Evolutionary conservation across 257 asterid genomes (phyloP), one percentile per base, ranked within the genome.

Genomic region (Plantago elongata): DNA sequence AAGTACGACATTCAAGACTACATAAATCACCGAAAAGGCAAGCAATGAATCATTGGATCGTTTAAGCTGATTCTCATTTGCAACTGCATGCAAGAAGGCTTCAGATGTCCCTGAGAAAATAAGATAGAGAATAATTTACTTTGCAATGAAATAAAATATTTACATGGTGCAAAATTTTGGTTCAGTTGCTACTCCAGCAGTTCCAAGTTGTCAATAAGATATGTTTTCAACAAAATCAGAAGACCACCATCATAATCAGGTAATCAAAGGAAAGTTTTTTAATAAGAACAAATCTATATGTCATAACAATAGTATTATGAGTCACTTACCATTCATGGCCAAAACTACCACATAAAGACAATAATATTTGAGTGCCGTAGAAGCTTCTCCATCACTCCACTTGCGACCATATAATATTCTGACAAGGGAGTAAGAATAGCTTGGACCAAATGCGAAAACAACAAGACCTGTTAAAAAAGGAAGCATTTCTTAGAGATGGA

Each of bases 331-430:
- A 70, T 93, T 93, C 99, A 89, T 83, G 52, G 99, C 99, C 73
- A 92, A 70, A 45, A 79, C 76, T 58, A 89, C 81, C 63, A 93
- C 96, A 61, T 93, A 93, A 45, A 93, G 77, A 78, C 92, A 81
- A 70, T 87, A 93, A 72, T 71, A 93, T 66, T 72, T 86, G 63
- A 93, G 84, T 48, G 89, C 96, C 22, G 87, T 79, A 11, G 97
- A 78, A 75, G 99, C 92, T 82, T 93, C 99, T 71, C 97, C 97
- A 30, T 93, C 97, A 66, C 99, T 93, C 99, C 99, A 93, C 75
- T 89, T 87, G 78, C 65, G 82, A 69, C 99, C 96, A 72, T 87
- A 93, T 57, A 89, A 66, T 74, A 89, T 62, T 74, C 97, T 82
- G 76, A 89, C 75, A 68, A 87, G 92, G 58, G 97, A 84, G 74